A percentile compares a stretch with the other conserved stretches of the same genome.
These are phyloP conservation scores for Gloeostereum incarnatum DNA, from an alignment of 768 basidiomycete genomes.

Conservation along the genomic window DNA sequence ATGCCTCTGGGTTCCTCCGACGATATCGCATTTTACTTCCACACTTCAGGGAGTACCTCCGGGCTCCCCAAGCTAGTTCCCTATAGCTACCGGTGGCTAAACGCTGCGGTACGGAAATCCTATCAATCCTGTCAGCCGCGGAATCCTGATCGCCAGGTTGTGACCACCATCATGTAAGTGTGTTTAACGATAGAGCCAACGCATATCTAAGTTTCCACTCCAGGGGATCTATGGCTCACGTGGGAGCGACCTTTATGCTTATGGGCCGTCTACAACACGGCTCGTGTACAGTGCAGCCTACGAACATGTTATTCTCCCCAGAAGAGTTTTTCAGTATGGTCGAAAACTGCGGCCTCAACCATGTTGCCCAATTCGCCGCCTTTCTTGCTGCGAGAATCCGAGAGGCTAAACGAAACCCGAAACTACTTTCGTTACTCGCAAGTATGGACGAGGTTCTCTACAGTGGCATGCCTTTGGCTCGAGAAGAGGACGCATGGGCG, in stretches of 20 bases:
- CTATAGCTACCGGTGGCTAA: conserved; percentile 59
- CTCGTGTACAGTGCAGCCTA: conserved; percentile 51
- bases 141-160: conserved; percentile 48
- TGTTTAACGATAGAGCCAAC: conserved; percentile 8
- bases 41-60: conserved; percentile 79
- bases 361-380: conserved; percentile 46
- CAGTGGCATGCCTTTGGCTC: conserved; percentile 39
- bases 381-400: conserved; percentile 43
- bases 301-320: conserved; percentile 40
- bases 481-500: conserved; percentile 46
- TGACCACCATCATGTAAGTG: conserved; percentile 60
- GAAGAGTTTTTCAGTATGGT: conserved; percentile 47
- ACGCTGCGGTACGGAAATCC: conserved; percentile 54
- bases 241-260: conserved; percentile 45
- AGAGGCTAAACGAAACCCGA: conserved; percentile 32
- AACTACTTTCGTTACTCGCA: conserved; percentile 33
- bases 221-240: conserved; percentile 55
- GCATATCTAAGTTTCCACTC: conserved; percentile 13
- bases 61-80: conserved; percentile 75
- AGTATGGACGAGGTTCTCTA: conserved; percentile 39
- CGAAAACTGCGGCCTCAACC: conserved; percentile 39
- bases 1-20: conserved; percentile 19
- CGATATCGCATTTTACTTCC: conserved; percentile 52
- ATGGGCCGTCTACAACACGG: conserved; percentile 45
- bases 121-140: conserved; percentile 37